These are phyloP conservation scores for Acrodontium crateriforme DNA, from an alignment of 2,329 filamentous ascomycete genomes.

Conservation along the genomic window DNA sequence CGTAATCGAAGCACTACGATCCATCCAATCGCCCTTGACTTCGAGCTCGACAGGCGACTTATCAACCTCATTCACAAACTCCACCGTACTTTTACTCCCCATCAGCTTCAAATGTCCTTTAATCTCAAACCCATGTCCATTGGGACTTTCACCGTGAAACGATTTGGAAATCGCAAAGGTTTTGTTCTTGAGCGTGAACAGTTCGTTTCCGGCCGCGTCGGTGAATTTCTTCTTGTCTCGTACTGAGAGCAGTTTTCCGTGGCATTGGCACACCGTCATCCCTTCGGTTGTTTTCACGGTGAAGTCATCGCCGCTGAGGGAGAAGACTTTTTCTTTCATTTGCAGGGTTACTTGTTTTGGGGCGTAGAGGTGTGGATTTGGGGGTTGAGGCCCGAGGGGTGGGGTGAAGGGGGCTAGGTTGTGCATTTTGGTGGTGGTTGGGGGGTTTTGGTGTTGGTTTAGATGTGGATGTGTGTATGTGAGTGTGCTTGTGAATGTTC, in stretches of 20 bases:
- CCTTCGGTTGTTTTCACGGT: conserved; percentile 44
- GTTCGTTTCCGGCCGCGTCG: conserved; percentile 39
- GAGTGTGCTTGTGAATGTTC: too few species aligned
- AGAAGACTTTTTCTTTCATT: conserved; percentile 48
- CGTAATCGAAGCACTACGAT: conserved; percentile 43
- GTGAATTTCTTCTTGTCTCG: conserved; percentile 42
- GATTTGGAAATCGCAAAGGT: conserved; percentile 37
- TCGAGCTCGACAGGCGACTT: conserved; percentile 34
- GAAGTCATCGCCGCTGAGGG: conserved; percentile 50
- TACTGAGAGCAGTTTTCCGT: conserved; percentile 41
- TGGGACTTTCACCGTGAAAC: conserved; percentile 32
- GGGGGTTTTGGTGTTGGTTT: not conserved
- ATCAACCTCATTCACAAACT: conserved; percentile 35
- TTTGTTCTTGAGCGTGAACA: conserved; percentile 47
- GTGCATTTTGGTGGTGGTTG: conserved; percentile 6
- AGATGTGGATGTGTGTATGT: too few species aligned
- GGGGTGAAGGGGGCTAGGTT: conserved; percentile 14
- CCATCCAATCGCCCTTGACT: conserved; percentile 50
- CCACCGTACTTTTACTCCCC: conserved; percentile 40
- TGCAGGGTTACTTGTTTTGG: conserved; percentile 32
- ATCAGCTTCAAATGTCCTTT: conserved; percentile 41
- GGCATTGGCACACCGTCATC: conserved; percentile 40
- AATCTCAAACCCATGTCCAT: conserved; percentile 15
- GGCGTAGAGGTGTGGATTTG: conserved; percentile 13
- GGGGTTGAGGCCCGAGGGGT: conserved; percentile 18